Percentiles rank a stretch among this genome's conserved stretches.
phyloP scores from a whole-genome alignment of 768 basidiomycete genomes.

The Rhizopogon vinicolor region DNA sequence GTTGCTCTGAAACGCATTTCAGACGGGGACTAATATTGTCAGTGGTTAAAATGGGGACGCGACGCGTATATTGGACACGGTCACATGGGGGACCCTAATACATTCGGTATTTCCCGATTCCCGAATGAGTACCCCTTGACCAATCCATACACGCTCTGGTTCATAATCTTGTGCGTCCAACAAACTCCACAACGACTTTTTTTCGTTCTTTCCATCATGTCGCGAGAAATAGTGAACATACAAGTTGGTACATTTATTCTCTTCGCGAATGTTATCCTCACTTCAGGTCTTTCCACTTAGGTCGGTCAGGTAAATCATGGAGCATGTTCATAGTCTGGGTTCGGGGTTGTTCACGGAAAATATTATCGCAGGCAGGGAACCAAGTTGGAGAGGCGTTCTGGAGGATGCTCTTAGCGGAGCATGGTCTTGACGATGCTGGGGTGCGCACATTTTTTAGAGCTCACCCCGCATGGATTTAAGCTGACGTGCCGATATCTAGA shows the following conservation, averaged over 20 bases:
- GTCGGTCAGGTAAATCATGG: slow-evolving; percentile 57
- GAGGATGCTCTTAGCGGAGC: slow-evolving; percentile 83
- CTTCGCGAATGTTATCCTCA: neutral
- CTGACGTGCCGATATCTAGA: slow-evolving; percentile 31
- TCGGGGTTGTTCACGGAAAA: slow-evolving; percentile 1
- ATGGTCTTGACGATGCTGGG: slow-evolving; percentile 71
- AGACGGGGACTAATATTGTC: neutral
- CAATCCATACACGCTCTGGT: slow-evolving; percentile 3
- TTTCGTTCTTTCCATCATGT: slow-evolving; percentile 37
- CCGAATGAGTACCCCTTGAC: neutral
- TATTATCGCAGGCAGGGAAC: slow-evolving; percentile 53
- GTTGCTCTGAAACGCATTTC: slow-evolving; percentile 62
- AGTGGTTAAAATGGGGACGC: neutral
- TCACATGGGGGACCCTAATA: slow-evolving; percentile 16
- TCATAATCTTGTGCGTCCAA: neutral
- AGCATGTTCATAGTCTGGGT: neutral
- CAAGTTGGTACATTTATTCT: slow-evolving; percentile 43
- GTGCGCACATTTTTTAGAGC: slow-evolving; percentile 32
- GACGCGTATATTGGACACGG: slow-evolving; percentile 14
- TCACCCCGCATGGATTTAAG: slow-evolving; percentile 2
- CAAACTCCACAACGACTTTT: slow-evolving; percentile 8
- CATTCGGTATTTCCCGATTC: neutral
- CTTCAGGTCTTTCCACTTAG: slow-evolving; percentile 28
- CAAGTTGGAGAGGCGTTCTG: slow-evolving; percentile 87
- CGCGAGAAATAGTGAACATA: slow-evolving; percentile 79